phyloP scores from a whole-genome alignment of 192 early-diverging fungal species.

The Linnemannia zychae region DNA sequence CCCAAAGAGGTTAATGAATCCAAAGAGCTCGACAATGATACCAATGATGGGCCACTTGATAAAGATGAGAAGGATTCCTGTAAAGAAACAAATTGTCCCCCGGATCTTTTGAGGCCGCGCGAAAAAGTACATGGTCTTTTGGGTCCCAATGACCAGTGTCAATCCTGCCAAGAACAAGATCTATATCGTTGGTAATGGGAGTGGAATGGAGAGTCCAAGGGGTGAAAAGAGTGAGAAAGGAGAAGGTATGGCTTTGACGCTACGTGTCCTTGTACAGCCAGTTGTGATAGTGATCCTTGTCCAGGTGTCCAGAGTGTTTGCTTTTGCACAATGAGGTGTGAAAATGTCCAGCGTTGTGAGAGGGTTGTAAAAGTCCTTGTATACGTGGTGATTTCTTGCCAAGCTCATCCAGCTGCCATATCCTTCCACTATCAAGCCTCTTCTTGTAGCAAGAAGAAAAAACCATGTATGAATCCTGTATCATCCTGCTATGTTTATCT shows the following conservation, averaged over 20 bases:
- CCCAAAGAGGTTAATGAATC: constrained; percentile 98
- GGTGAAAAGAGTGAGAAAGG: not conserved
- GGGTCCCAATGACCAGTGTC: constrained; percentile 88
- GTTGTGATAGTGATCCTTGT: too few species aligned
- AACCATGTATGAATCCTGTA: too few species aligned
- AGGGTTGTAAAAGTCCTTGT: too few species aligned
- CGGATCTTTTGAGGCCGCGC: constrained; percentile 86
- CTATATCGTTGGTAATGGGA: constrained; percentile 49
- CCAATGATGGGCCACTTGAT: constrained; percentile 92
- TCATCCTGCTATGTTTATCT: too few species aligned
- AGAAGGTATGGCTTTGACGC: not conserved
- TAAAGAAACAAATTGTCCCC: constrained; percentile 92
- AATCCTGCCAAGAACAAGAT: constrained; percentile 93
- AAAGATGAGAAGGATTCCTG: constrained; percentile 91
- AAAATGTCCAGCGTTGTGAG: too few species aligned
- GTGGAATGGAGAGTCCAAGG: not conserved
- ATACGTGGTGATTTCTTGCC: too few species aligned
- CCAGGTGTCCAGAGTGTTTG: too few species aligned
- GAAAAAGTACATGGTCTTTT: constrained; percentile 93
- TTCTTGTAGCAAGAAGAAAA: too few species aligned
- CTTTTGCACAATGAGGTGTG: too few species aligned
- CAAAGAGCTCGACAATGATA: constrained; percentile 90
- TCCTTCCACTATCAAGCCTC: too few species aligned
- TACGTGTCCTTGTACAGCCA: too few species aligned
- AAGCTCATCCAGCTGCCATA: too few species aligned